Evolutionary conservation across 345 rosid species (phyloP).

Genomic region (Bruguiera sexangula): DNA sequence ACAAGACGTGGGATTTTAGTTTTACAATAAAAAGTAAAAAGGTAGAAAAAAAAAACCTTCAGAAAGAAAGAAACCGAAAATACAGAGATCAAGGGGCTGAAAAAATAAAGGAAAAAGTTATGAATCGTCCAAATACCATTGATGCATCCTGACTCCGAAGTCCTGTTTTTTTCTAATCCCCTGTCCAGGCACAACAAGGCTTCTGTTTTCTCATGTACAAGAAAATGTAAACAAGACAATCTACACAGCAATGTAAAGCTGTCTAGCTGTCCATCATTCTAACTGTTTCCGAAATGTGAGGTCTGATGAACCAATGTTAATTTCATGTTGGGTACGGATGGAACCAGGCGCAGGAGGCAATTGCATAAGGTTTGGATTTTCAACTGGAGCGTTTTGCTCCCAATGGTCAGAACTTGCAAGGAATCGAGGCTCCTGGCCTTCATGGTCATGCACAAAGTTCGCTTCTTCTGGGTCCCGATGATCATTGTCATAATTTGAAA

Average conservation of each 20-base stretch:
- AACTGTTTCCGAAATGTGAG: conserved; percentile 18
- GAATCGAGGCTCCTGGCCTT: conserved; percentile 10
- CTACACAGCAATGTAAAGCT: not conserved
- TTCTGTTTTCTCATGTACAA: conserved; percentile 8
- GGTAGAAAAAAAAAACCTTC: no score
- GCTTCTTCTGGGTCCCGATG: conserved; percentile 53
- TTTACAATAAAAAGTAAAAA: no score
- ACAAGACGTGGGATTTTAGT: no score
- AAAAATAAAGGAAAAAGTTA: not conserved
- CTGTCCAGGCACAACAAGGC: not conserved
- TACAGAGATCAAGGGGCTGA: no score
- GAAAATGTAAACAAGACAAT: not conserved
- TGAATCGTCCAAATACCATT: not conserved
- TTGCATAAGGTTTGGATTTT: conserved; percentile 18
- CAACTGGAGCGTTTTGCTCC: conserved; percentile 17
- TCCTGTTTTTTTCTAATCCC: no score
- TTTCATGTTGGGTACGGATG: conserved; percentile 21
- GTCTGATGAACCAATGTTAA: conserved; percentile 10
- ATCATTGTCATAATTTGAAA: conserved; percentile 32
- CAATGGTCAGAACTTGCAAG: conserved; percentile 8
- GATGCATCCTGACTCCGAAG: no score
- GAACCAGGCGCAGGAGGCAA: conserved; percentile 22
- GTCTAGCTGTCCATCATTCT: not conserved
- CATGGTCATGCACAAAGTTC: conserved; percentile 30
- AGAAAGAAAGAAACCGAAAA: no score